phyloP scores from a whole-genome alignment of 768 basidiomycete species.

The Serendipita vermifera region DNA sequence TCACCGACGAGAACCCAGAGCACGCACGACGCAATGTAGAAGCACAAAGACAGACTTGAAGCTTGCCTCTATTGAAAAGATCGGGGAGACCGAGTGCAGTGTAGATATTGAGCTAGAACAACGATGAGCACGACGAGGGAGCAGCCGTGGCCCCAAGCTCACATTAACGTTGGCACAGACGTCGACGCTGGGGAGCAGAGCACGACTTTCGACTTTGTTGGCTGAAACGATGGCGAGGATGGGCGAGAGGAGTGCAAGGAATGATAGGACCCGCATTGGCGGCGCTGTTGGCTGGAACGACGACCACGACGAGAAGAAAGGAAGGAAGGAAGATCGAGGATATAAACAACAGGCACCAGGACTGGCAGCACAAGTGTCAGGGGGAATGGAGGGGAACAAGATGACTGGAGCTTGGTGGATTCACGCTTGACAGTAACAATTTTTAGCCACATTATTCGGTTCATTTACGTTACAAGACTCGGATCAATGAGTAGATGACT shows the following conservation, averaged over 20 bases:
- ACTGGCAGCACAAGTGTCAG: too few relatives aligned
- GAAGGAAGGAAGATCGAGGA: too few relatives aligned
- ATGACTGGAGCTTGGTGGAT: too few relatives aligned
- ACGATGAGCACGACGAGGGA: slow-evolving; percentile 18
- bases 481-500: too few relatives aligned
- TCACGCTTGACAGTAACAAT: too few relatives aligned
- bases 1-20: neutral
- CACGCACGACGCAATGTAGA: slow-evolving; percentile 19
- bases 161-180: slow-evolving; percentile 29
- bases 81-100: neutral
- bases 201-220: neutral
- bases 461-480: too few relatives aligned
- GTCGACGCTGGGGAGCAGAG: slow-evolving; percentile 20
- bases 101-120: slow-evolving; percentile 12
- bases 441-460: too few relatives aligned
- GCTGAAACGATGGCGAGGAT: neutral
- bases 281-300: too few relatives aligned
- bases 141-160: slow-evolving; percentile 21
- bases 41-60: slow-evolving; percentile 35
- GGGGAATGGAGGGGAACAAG: too few relatives aligned
- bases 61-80: slow-evolving; percentile 15
- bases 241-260: neutral
- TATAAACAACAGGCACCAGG: too few relatives aligned
- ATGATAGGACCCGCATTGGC: neutral
- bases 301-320: too few relatives aligned